Evolutionary conservation across 345 rosid species (phyloP), one percentile per base, ranked within the genome.

Genomic region (Aethionema arabicum): DNA sequence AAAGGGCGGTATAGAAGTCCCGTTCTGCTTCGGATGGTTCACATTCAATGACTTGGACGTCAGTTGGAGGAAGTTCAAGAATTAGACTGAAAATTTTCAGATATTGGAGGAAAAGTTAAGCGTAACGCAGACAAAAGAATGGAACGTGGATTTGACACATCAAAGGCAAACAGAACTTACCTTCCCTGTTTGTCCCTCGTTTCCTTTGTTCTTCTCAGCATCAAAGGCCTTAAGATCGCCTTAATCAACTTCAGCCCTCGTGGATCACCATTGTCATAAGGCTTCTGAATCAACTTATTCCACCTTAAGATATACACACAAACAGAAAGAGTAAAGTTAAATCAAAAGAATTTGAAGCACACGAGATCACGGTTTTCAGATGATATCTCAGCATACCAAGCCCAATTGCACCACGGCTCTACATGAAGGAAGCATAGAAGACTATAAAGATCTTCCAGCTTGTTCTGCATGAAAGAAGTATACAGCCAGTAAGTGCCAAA

Each of bases 351-450:
- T 3, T 11, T 56, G 4, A 2, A 65, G 12, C 16, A 12, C 32
- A 39, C 0, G 42, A 48, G 11, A 54, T 14, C 5, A 8, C 0
- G 6, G 7, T 7, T 21, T 47, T 32, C 5, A 47, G 38, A 15
- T 69, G 56, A 57, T 14, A 16, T 27, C 27, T 46, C 15, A 55
- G 29, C 55, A 29, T 78, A 86, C 84, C 93, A 82, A 56, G 82
- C 72, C 90, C 87, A 86, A 62, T 80, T 83, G 79, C 90, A 74
- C 90, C 87, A 86, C 30, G 93, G 85, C 54, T 86, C 87, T 8
- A 83, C 90, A 51, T 74, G 90, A 61, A 86, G 54, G 77, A 86
- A 86, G 78, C 89, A 79, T 33, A 86, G 58, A 58, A 80, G 90
- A 72, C 85, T 83, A 77, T 78, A 83, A 42, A 83, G 80, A 54